These are phyloP conservation scores for Claviceps sorghi DNA, from an alignment of 2,329 filamentous ascomycete species.

Conservation along the genomic window DNA sequence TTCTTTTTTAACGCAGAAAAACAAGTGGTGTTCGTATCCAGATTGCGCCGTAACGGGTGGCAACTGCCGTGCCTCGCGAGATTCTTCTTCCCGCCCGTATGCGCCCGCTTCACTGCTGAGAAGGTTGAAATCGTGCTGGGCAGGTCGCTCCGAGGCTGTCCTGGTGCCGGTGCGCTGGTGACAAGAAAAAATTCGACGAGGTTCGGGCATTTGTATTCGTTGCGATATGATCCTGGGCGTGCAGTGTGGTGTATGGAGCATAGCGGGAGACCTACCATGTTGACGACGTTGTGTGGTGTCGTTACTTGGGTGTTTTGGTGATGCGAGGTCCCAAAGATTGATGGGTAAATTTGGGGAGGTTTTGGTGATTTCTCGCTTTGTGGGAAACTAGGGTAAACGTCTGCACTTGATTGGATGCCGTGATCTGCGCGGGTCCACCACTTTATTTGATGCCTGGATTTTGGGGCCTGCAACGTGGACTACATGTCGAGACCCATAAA, in stretches of 20 bases:
- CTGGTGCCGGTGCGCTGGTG: slow-evolving; percentile 19
- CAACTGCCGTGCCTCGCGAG: neutral
- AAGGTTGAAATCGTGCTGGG: neutral
- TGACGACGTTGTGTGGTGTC: slow-evolving; percentile 31
- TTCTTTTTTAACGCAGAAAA: neutral
- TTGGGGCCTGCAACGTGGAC: slow-evolving; percentile 1
- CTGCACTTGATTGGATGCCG: slow-evolving; percentile 18
- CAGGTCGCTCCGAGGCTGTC: slow-evolving; percentile 12
- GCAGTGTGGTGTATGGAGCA: slow-evolving; percentile 3
- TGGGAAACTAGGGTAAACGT: slow-evolving; percentile 27
- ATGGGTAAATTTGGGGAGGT: slow-evolving; percentile 24
- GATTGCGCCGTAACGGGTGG: neutral
- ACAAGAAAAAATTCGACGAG: slow-evolving; percentile 5
- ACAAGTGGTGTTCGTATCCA: neutral
- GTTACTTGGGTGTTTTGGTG: slow-evolving; percentile 28
- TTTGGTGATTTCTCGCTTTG: slow-evolving; percentile 31
- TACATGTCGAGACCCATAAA: neutral
- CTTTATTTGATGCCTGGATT: slow-evolving; percentile 3
- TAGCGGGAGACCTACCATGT: slow-evolving; percentile 28
- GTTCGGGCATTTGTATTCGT: neutral
- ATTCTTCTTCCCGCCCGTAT: neutral
- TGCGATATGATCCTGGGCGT: slow-evolving; percentile 1
- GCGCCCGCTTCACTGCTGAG: neutral
- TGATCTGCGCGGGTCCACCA: slow-evolving; percentile 10
- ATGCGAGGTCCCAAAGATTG: slow-evolving; percentile 24